A percentile compares a stretch with the other conserved stretches of the same genome.
These are phyloP conservation scores for Aureobasidium vineae DNA, from an alignment of 2,329 filamentous ascomycete species.

Conservation along the genomic window DNA sequence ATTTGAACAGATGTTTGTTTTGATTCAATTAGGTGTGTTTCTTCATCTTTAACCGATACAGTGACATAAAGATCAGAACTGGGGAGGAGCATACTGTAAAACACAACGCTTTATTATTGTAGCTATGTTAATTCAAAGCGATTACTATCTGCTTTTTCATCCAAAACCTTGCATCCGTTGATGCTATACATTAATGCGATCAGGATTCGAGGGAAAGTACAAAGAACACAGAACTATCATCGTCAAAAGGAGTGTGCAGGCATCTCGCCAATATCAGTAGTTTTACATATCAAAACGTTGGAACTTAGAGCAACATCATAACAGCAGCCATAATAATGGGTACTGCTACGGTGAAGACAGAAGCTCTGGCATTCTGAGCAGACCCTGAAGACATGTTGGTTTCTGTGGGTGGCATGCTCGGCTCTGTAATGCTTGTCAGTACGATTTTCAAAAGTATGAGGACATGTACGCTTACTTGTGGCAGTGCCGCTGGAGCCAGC, in stretches of 20 bases:
- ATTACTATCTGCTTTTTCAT: not conserved
- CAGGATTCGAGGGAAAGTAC: not conserved
- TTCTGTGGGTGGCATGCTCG: not conserved
- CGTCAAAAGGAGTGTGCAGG: not conserved
- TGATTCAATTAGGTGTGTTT: too few species aligned
- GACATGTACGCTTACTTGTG: conserved; percentile 3
- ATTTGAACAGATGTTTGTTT: not conserved
- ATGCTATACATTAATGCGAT: not conserved
- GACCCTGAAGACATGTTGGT: not conserved
- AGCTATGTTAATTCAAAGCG: not conserved
- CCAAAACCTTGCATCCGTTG: not conserved
- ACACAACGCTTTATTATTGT: not conserved
- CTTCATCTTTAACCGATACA: too few species aligned
- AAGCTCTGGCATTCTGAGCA: not conserved
- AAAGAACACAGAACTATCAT: not conserved
- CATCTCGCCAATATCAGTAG: not conserved
- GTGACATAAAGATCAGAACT: too few species aligned
- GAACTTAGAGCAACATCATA: not conserved
- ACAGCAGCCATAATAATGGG: conserved; percentile 1
- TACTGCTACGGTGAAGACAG: not conserved
- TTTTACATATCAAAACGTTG: too few species aligned
- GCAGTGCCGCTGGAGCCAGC: not conserved
- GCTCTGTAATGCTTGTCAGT: conserved; percentile 8
- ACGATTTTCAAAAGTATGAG: not conserved
- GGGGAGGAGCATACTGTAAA: not conserved